Evolutionary conservation across 352 stramenopile genomes (phyloP).

Genomic region (Plasmopara halstedii): DNA sequence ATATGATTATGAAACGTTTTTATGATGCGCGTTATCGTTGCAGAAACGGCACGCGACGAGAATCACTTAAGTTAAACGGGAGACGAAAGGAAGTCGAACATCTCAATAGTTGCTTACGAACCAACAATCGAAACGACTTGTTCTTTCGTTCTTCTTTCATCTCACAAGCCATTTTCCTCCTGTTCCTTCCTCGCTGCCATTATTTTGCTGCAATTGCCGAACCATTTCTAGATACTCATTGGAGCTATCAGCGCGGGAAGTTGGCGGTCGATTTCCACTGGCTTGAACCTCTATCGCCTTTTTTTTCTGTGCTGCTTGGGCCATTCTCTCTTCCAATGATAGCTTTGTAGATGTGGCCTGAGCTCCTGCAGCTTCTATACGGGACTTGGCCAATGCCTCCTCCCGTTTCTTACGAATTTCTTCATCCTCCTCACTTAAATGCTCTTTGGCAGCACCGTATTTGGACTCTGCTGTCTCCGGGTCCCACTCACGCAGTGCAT

Average conservation of each 20-base stretch:
- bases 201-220: conserved; percentile 48
- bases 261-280: conserved; percentile 2
- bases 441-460: conserved; percentile 19
- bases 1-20: neutral
- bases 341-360: conserved; percentile 8
- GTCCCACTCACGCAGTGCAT: conserved; percentile 44
- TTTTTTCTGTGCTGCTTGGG: conserved; percentile 43
- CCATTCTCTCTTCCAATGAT: conserved; percentile 55
- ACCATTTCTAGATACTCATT: conserved; percentile 63
- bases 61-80: conserved; percentile 17
- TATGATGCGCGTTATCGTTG: conserved; percentile 5
- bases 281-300: conserved; percentile 38
- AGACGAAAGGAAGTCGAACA: too few species aligned
- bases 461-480: conserved; percentile 26
- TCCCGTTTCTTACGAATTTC: conserved; percentile 33
- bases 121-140: conserved; percentile 20
- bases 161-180: conserved; percentile 70
- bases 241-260: conserved; percentile 13
- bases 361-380: conserved; percentile 5
- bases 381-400: conserved; percentile 33
- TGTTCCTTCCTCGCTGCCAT: conserved; percentile 37
- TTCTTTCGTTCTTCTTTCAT: conserved; percentile 6
- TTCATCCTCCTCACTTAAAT: conserved; percentile 13
- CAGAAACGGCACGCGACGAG: conserved; percentile 40
- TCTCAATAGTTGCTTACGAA: conserved; percentile 11